Evolutionary conservation across 352 stramenopile species (phyloP).

Genomic region (Globisporangium emineosum): DNA sequence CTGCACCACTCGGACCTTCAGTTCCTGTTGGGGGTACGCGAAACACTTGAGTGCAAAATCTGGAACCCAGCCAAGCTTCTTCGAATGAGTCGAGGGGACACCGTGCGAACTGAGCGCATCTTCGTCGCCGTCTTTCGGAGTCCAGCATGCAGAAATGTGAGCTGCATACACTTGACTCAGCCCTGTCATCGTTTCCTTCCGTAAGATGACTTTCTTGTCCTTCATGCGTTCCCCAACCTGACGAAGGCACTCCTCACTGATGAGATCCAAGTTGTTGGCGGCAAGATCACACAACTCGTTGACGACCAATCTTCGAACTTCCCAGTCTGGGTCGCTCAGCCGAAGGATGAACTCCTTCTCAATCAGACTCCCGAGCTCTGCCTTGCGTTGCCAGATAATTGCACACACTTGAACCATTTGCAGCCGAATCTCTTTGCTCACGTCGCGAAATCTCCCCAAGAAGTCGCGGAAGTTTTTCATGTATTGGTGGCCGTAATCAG

Average conservation of each 20-base stretch:
- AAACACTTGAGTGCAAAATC: conserved; percentile 87
- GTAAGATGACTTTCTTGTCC: conserved; percentile 75
- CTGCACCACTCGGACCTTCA: conserved; percentile 80
- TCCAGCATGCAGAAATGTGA: conserved; percentile 66
- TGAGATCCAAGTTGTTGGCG: conserved; percentile 58
- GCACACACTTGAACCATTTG: conserved; percentile 78
- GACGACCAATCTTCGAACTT: conserved; percentile 73
- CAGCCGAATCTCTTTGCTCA: conserved; percentile 83
- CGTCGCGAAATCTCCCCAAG: conserved; percentile 79
- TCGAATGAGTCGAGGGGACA: conserved; percentile 34
- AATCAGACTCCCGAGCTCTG: conserved; percentile 48
- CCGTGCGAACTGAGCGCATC: conserved; percentile 22
- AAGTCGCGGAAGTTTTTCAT: conserved; percentile 87
- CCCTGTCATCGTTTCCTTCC: conserved; percentile 88
- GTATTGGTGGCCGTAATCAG: conserved; percentile 71
- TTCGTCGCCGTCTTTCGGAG: conserved; percentile 22
- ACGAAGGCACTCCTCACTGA: conserved; percentile 65
- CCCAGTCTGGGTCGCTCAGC: conserved; percentile 78
- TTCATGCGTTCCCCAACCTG: conserved; percentile 86
- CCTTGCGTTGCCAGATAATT: conserved; percentile 72
- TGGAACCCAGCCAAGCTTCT: conserved; percentile 81
- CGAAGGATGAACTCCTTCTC: conserved; percentile 75
- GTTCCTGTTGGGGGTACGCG: conserved; percentile 79
- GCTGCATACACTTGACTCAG: conserved; percentile 77
- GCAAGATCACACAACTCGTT: conserved; percentile 83